Base-by-base conservation (phyloP, 805 yeast genomes). In the Suhomyces sp. region DNA sequence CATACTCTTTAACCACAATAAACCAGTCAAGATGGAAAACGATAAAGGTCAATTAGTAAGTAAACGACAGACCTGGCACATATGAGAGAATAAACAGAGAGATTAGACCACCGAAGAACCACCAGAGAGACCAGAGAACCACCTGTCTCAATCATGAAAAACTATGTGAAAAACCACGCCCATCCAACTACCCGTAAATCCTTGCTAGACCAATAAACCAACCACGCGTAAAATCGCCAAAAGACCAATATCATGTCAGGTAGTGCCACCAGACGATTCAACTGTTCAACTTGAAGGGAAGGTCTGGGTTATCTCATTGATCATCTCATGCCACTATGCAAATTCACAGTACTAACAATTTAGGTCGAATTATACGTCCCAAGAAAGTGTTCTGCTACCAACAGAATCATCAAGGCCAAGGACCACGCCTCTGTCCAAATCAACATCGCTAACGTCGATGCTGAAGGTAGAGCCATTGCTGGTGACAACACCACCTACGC, bases 301-400 rank as follows among this genome's bases (percentile, higher is more conserved):
- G 19, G 19, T 19, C 19, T 3, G 19, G 8, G 4, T 9, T 26
- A 7, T 7, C 27, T 26, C 8, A 2, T 26, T n/a, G 19, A 13
- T 15, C 17, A 15, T 17, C 24, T 38, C 42, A 38, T 38, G 42
- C 42, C 42, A 17, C 23, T 15, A 19, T 2, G 13, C 4, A 5
- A 38, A 33, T n/a, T 15, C 3, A 36, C 24, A 38, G 13, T 68
- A 68, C 77, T 69, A 71, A 72, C 73, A 35, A 38, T 55, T 50
- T 68, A 90, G 97, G 97, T 94, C 81, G 99, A 94, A 87, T 91
- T 94, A 82, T 94, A 94, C 96, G 96, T 93, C 81, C 99, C 99
- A 85, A 90, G 99, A 88, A 94, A 94, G 86, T 94, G 99, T 87
- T 94, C 99, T 82, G 99, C 99, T 76, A 91, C 99, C 82, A 92